A percentile compares a stretch with the other conserved stretches of the same genome.
phyloP scores from a whole-genome alignment of 768 basidiomycete species.

The Lentinula sp. region DNA sequence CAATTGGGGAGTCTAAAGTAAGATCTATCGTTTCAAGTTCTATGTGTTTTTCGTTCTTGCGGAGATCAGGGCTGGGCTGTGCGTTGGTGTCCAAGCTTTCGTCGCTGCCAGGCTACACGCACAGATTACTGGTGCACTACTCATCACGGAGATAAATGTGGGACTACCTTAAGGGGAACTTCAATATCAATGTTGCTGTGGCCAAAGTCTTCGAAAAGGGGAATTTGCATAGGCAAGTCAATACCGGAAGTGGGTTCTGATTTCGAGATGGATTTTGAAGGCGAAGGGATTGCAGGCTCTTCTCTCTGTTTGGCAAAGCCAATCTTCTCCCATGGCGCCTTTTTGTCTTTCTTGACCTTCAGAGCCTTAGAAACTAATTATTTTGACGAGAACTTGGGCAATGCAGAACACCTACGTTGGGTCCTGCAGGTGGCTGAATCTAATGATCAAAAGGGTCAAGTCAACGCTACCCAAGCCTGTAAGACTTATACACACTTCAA shows the following conservation, averaged over 20 bases:
- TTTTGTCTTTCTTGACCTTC: slow-evolving; percentile 16
- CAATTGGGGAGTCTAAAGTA: background rate
- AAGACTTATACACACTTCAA: background rate
- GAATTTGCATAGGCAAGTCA: slow-evolving; percentile 10
- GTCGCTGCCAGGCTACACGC: background rate
- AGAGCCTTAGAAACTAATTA: slow-evolving; percentile 1
- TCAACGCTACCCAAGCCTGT: background rate
- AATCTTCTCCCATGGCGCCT: slow-evolving; percentile 24
- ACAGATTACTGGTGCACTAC: background rate
- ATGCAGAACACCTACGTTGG: background rate
- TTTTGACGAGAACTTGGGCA: background rate
- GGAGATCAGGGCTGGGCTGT: background rate
- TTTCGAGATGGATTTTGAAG: slow-evolving; percentile 9
- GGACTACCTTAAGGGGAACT: background rate
- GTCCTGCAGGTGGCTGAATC: background rate
- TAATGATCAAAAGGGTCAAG: background rate
- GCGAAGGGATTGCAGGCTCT: background rate
- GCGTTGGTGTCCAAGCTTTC: background rate
- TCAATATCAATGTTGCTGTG: background rate
- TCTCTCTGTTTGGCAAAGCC: slow-evolving; percentile 11
- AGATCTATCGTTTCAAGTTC: background rate
- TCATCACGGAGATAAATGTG: background rate
- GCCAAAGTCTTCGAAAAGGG: background rate
- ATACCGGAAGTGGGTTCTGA: background rate
- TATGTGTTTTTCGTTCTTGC: background rate